These are phyloP conservation scores for Podospora bellae-mahoneyi DNA, from an alignment of 495 filamentous ascomycete species.

Conservation along the genomic window DNA sequence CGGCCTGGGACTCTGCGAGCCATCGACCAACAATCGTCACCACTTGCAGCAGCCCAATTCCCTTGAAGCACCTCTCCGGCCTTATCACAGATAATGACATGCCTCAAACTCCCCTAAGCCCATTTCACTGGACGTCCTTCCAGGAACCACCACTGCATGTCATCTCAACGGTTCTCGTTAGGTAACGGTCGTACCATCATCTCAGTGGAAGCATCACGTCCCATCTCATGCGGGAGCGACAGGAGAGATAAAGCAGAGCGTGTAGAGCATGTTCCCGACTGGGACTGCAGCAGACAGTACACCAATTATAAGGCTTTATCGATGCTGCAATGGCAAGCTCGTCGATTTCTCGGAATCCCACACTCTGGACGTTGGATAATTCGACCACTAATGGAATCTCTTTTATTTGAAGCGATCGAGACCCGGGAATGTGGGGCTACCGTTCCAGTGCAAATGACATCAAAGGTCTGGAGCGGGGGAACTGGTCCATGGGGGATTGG, in stretches of 20 bases:
- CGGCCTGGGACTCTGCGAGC: neutral
- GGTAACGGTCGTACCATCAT: neutral
- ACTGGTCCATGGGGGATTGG: neutral
- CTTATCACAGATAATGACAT: neutral
- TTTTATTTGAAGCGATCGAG: neutral
- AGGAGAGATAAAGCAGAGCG: slow-evolving; percentile 1
- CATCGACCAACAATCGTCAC: slow-evolving; percentile 1
- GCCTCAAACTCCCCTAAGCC: neutral
- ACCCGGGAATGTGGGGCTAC: neutral
- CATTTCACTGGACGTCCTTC: neutral
- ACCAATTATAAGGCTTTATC: neutral
- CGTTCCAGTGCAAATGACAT: slow-evolving; percentile 7
- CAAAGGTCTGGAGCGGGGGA: slow-evolving; percentile 1
- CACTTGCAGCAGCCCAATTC: neutral
- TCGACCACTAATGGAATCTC: neutral
- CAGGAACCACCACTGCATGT: neutral
- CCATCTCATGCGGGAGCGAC: slow-evolving; percentile 1
- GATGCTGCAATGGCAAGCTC: slow-evolving; percentile 1
- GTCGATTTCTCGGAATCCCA: slow-evolving; percentile 3
- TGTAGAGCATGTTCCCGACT: neutral
- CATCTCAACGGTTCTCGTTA: slow-evolving; percentile 4
- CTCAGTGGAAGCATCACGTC: neutral
- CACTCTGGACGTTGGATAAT: neutral
- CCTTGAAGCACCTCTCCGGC: slow-evolving; percentile 1
- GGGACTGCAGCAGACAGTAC: neutral